A percentile compares a stretch with the other conserved stretches of the same genome.
Evolutionary conservation across 106 monocot genomes (phyloP).

Genomic region (Platanthera zijinensis): DNA sequence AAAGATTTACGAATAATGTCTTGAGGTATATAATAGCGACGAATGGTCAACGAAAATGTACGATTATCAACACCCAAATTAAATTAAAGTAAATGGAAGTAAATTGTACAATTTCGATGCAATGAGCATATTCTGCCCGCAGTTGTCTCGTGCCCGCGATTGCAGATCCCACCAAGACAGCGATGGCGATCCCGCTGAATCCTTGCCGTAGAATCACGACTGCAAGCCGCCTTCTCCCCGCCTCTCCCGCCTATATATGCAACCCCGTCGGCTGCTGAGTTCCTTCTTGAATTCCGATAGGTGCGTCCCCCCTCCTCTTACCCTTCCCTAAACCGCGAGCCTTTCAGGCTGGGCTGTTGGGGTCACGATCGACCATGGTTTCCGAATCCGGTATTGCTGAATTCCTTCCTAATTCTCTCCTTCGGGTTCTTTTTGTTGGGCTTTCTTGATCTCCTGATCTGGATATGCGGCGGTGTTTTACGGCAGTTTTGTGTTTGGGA

Average conservation of each 20-base stretch:
- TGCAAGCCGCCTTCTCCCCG: background rate
- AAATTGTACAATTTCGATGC: too few species aligned
- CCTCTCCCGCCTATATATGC: background rate
- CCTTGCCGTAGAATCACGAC: background rate
- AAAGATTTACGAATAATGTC: too few species aligned
- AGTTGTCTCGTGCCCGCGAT: too few species aligned
- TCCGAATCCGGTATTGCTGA: background rate
- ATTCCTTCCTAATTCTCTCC: background rate
- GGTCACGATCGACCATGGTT: background rate
- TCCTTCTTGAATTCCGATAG: background rate
- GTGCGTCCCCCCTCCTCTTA: background rate
- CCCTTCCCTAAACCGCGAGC: background rate
- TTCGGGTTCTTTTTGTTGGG: background rate
- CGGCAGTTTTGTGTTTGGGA: background rate
- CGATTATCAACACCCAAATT: too few species aligned
- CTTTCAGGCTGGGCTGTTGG: background rate
- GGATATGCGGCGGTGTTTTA: background rate
- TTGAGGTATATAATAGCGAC: too few species aligned
- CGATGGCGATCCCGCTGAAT: background rate
- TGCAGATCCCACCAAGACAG: background rate
- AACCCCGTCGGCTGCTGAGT: background rate
- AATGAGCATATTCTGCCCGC: too few species aligned
- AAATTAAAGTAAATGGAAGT: too few species aligned
- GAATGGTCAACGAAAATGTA: too few species aligned
- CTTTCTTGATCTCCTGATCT: background rate